Evolutionary conservation across 441 rosid genomes (phyloP).

Genomic region (Populus hybrid): DNA sequence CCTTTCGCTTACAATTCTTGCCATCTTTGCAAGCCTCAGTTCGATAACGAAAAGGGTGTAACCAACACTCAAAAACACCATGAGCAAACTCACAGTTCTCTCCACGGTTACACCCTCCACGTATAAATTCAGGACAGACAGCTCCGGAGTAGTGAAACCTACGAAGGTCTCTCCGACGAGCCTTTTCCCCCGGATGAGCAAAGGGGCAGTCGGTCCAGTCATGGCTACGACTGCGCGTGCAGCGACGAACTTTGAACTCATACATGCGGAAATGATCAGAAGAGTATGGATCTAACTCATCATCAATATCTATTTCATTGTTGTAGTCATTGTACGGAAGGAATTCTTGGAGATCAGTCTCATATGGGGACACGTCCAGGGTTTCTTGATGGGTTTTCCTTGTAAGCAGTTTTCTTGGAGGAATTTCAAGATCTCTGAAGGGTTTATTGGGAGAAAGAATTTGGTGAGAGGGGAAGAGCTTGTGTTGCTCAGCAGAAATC

Average conservation of each 20-base stretch:
- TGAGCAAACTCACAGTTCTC: slow-evolving; percentile 85
- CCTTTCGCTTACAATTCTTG: slow-evolving; percentile 70
- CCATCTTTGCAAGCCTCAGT: slow-evolving; percentile 94
- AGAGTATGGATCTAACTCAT: slow-evolving; percentile 56
- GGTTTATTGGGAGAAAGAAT: slow-evolving; percentile 25
- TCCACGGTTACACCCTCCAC: slow-evolving; percentile 71
- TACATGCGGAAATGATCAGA: slow-evolving; percentile 86
- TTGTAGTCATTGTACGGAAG: slow-evolving; percentile 37
- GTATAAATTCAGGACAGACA: slow-evolving; percentile 66
- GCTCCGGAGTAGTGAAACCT: slow-evolving; percentile 54
- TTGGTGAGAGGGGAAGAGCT: slow-evolving; percentile 28
- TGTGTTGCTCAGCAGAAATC: slow-evolving; percentile 50
- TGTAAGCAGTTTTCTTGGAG: slow-evolving; percentile 51
- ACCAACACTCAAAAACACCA: slow-evolving; percentile 94
- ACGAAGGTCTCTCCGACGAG: slow-evolving; percentile 83
- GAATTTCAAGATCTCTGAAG: slow-evolving; percentile 44
- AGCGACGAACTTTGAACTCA: slow-evolving; percentile 80
- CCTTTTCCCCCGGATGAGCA: slow-evolving; percentile 81
- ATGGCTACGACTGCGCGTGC: slow-evolving; percentile 83
- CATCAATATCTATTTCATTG: slow-evolving; percentile 21
- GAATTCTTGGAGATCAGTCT: slow-evolving; percentile 31
- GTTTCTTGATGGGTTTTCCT: slow-evolving; percentile 14
- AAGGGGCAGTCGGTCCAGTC: slow-evolving; percentile 97
- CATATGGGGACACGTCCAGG: slow-evolving; percentile 12
- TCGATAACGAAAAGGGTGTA: slow-evolving; percentile 81